Conservation (phyloP, 2,329 filamentous ascomycete species). For the Aspergillus novoparasiticus region DNA sequence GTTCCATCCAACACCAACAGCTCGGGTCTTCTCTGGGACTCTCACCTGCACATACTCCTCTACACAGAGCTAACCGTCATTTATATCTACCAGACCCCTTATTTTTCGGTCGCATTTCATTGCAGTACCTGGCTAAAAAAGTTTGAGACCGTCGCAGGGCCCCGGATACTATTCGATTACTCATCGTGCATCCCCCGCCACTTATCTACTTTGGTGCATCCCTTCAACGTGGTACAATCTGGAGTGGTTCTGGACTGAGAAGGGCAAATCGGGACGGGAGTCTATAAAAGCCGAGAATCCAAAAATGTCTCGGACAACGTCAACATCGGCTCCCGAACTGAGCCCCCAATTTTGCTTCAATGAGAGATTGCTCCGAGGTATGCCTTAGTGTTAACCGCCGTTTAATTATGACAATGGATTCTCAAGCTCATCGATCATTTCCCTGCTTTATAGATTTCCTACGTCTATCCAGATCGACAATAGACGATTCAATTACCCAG, state of each 20-base stretch:
- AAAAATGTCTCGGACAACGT: constrained; percentile 45
- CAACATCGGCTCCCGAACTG: constrained; percentile 54
- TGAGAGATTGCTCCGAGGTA: constrained; percentile 68
- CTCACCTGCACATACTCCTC: not conserved
- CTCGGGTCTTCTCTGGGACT: not conserved
- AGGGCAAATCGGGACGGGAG: constrained; percentile 26
- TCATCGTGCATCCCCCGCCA: not conserved
- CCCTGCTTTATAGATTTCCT: constrained; percentile 71
- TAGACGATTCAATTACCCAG: constrained; percentile 92
- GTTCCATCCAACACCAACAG: not conserved
- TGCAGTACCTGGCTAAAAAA: not conserved
- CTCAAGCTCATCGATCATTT: constrained; percentile 14
- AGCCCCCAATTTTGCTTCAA: constrained; percentile 80
- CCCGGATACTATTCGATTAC: not conserved
- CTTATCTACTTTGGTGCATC: constrained; percentile 1
- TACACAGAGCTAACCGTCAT: not conserved
- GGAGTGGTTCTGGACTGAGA: constrained; percentile 44
- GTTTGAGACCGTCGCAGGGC: not conserved
- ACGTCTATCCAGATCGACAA: constrained; percentile 75
- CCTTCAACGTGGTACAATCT: constrained; percentile 31
- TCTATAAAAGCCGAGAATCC: constrained; percentile 21
- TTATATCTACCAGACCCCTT: not conserved
- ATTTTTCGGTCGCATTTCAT: not conserved
- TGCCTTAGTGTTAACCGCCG: constrained; percentile 20
- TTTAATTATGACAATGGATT: not conserved